Evolutionary conservation across 164 flowering plant species (phyloP).

Genomic region (Stephania cephalantha): DNA sequence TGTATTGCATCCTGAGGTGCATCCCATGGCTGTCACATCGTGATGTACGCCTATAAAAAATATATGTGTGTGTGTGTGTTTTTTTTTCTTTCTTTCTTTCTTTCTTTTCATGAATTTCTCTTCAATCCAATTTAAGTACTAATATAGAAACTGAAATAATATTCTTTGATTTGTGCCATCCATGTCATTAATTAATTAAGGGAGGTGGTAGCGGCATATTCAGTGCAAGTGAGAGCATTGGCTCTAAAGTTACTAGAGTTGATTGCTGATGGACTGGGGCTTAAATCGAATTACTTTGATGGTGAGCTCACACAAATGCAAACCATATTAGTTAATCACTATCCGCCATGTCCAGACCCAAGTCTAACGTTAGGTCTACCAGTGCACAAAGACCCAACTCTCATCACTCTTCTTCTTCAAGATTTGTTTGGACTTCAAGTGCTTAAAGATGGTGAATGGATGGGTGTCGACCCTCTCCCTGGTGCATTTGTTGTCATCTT

Average conservation of each 20-base stretch:
- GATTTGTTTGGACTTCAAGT: constrained; percentile 39
- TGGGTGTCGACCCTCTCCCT: constrained; percentile 24
- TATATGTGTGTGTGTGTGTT: no score
- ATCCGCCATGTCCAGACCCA: constrained; percentile 50
- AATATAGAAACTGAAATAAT: not conserved
- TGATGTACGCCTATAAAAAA: no score
- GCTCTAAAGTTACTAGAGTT: constrained; percentile 29
- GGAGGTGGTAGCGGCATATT: constrained; percentile 25
- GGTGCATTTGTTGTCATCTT: constrained; percentile 29
- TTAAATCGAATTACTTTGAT: constrained; percentile 23
- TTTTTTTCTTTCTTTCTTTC: no score
- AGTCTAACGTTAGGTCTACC: constrained; percentile 36
- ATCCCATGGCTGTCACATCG: no score
- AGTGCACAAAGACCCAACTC: constrained; percentile 34
- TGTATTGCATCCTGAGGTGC: no score
- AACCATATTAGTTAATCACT: constrained; percentile 24
- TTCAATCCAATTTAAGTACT: no score
- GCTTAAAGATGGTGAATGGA: constrained; percentile 27
- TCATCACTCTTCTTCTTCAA: constrained; percentile 35
- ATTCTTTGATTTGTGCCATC: no score
- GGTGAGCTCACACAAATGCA: constrained; percentile 15
- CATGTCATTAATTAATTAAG: constrained; percentile 12
- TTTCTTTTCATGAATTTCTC: not conserved
- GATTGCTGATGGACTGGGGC: constrained; percentile 36
- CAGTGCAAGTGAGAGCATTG: constrained; percentile 24